A percentile compares a stretch with the other conserved stretches of the same genome.
These are phyloP conservation scores for Metarhizium anisopliae DNA, from an alignment of 2,329 filamentous ascomycete species.

Conservation along the genomic window DNA sequence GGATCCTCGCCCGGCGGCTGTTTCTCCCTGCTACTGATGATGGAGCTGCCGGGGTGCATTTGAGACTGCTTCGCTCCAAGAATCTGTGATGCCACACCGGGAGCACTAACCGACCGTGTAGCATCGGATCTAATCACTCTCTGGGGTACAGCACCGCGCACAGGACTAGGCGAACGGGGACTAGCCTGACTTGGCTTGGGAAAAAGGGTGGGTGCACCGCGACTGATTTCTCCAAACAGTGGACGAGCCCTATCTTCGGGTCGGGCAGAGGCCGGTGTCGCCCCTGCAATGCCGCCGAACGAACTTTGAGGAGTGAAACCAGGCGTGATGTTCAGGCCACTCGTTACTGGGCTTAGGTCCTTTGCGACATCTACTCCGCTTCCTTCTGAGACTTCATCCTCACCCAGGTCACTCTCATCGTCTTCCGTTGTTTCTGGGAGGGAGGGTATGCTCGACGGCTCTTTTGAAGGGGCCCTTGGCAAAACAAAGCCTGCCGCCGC, in stretches of 20 bases:
- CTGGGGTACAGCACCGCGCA: slow-evolving; percentile 48
- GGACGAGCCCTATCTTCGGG: slow-evolving; percentile 24
- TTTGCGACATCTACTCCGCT: slow-evolving; percentile 58
- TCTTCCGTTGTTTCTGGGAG: slow-evolving; percentile 30
- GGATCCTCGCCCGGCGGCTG: slow-evolving; percentile 31
- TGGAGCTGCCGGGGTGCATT: slow-evolving; percentile 28
- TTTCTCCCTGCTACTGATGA: slow-evolving; percentile 28
- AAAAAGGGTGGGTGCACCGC: slow-evolving; percentile 40
- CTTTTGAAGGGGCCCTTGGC: slow-evolving; percentile 22
- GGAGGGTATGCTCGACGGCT: slow-evolving; percentile 23
- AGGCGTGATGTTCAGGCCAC: slow-evolving; percentile 35
- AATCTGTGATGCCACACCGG: slow-evolving; percentile 48
- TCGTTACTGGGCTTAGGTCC: slow-evolving; percentile 47
- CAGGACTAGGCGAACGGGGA: slow-evolving; percentile 64
- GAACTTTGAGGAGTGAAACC: slow-evolving; percentile 50
- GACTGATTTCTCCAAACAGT: slow-evolving; percentile 47
- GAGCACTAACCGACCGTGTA: slow-evolving; percentile 50
- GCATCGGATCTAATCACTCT: slow-evolving; percentile 40
- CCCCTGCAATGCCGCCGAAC: slow-evolving; percentile 41
- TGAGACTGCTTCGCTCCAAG: slow-evolving; percentile 31
- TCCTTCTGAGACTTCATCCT: slow-evolving; percentile 43
- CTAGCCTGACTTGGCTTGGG: slow-evolving; percentile 45
- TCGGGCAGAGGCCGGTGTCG: slow-evolving; percentile 18
- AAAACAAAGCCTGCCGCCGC: slow-evolving; percentile 29
- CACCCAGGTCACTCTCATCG: slow-evolving; percentile 29